Conservation (phyloP, 225 moss, liverwort and hornwort species). For the Bryoerythrophyllum caledonicum region DNA sequence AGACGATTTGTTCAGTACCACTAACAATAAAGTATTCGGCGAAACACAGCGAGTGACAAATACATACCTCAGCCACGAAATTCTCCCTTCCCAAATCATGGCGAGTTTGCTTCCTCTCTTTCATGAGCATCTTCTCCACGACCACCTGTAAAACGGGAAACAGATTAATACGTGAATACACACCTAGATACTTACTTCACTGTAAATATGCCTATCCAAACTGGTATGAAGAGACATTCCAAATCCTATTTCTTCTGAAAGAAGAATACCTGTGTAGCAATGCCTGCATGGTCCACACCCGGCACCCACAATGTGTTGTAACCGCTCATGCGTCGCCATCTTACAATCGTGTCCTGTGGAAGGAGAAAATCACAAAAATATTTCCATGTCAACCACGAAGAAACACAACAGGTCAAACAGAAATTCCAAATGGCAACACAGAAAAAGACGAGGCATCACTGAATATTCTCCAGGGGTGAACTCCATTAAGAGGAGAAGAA, state of each 20-base stretch:
- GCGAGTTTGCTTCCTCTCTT: conserved; percentile 71
- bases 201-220: background rate
- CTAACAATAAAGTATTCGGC: conserved; percentile 2
- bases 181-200: background rate
- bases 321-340: conserved; percentile 97
- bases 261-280: conserved; percentile 85
- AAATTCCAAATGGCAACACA: background rate
- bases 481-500: no score
- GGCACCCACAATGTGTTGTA: conserved; percentile 95
- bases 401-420: background rate
- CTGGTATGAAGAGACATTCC: background rate
- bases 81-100: conserved; percentile 93
- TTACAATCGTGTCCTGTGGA: conserved; percentile 70
- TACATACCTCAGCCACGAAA: conserved; percentile 76
- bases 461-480: background rate
- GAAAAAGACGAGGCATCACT: background rate
- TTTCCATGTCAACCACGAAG: background rate
- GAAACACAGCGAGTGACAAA: conserved; percentile 4
- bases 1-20: background rate
- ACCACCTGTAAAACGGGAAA: conserved; percentile 66
- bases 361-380: background rate
- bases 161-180: background rate
- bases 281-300: conserved; percentile 94
- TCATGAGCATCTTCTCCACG: conserved; percentile 83
- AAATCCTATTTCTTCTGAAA: background rate